phyloP scores from a whole-genome alignment of 306 rosid species.

The Sophora flavescens region DNA sequence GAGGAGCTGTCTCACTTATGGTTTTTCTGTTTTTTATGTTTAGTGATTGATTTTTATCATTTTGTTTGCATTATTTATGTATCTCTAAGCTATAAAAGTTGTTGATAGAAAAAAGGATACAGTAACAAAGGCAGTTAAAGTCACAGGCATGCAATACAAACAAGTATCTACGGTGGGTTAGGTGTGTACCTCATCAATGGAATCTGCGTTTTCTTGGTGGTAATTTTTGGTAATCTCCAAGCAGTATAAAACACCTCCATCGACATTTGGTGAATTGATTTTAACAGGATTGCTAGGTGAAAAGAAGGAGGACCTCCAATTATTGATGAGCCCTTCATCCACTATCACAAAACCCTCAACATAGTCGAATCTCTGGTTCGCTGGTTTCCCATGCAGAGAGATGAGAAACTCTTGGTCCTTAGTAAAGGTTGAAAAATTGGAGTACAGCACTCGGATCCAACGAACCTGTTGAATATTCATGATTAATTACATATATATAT shows the following conservation, averaged over 20 bases:
- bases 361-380: conserved; percentile 75
- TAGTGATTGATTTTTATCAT: too few relatives aligned
- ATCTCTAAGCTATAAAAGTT: too few relatives aligned
- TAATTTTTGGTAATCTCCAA: conserved; percentile 93
- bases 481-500: too few relatives aligned
- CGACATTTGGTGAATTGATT: conserved; percentile 67
- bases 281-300: conserved; percentile 85
- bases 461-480: conserved; percentile 64
- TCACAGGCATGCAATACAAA: neutral
- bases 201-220: conserved; percentile 54
- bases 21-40: too few relatives aligned
- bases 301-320: conserved; percentile 96
- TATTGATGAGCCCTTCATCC: conserved; percentile 88
- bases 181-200: conserved; percentile 71
- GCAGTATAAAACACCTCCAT: conserved; percentile 90
- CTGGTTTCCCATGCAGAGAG: conserved; percentile 72
- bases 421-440: conserved; percentile 72
- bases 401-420: conserved; percentile 87
- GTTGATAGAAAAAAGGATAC: too few relatives aligned
- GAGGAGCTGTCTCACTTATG: too few relatives aligned
- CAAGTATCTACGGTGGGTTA: neutral
- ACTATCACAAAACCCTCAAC: conserved; percentile 96
- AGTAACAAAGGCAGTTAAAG: conserved; percentile 1
- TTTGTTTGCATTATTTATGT: too few relatives aligned
- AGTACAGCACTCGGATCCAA: conserved; percentile 91